phyloP scores from a whole-genome alignment of 352 stramenopile species.

The Pythium scleroteichum region DNA sequence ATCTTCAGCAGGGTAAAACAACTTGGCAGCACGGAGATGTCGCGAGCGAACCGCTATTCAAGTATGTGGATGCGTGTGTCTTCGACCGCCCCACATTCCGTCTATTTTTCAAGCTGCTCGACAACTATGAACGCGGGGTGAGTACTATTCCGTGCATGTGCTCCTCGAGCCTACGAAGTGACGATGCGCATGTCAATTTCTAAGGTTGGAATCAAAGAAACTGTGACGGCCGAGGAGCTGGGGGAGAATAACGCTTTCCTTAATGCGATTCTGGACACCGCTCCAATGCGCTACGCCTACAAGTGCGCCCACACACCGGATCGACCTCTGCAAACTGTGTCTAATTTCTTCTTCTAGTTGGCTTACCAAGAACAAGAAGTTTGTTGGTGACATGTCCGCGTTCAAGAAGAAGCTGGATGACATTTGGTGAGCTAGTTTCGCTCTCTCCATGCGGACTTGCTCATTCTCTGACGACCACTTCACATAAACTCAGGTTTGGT shows the following conservation, averaged over 20 bases:
- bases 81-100: slow-evolving; percentile 92
- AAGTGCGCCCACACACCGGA: slow-evolving; percentile 46
- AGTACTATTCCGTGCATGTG: slow-evolving; percentile 10
- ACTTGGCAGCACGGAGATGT: slow-evolving; percentile 88
- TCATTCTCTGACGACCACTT: not conserved
- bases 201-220: slow-evolving; percentile 89
- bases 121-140: slow-evolving; percentile 87
- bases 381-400: slow-evolving; percentile 58
- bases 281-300: slow-evolving; percentile 93
- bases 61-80: slow-evolving; percentile 80
- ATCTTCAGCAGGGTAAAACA: slow-evolving; percentile 93
- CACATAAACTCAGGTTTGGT: slow-evolving; percentile 60
- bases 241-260: slow-evolving; percentile 92
- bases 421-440: slow-evolving; percentile 72
- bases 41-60: slow-evolving; percentile 90
- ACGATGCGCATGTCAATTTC: not conserved
- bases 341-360: slow-evolving; percentile 41
- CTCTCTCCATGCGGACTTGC: not conserved
- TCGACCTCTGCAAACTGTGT: not conserved
- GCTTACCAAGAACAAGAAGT: slow-evolving; percentile 86
- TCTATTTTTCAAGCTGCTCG: slow-evolving; percentile 89
- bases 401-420: slow-evolving; percentile 93
- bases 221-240: slow-evolving; percentile 84
- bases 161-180: not conserved
- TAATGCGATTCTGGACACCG: slow-evolving; percentile 90